A percentile compares a stretch with the other conserved stretches of the same genome.
Evolutionary conservation across 1,139 yeast genomes (phyloP).

Genomic region (Starmera stellimalicola): DNA sequence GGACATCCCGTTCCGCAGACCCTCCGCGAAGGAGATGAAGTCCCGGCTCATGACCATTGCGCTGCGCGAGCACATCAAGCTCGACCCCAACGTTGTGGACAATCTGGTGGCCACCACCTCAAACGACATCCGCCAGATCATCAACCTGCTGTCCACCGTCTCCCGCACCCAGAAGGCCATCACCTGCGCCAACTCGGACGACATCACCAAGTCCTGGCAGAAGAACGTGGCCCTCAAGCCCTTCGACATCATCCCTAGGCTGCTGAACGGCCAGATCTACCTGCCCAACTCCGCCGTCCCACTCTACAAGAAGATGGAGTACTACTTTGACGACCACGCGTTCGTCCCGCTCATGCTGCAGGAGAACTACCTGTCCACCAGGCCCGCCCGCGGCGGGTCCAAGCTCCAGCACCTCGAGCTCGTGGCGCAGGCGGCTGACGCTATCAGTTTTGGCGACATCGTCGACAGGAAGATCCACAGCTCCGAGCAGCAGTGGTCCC

Average conservation of each 20-base stretch:
- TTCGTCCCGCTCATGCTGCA: conserved; percentile 94
- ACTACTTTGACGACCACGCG: conserved; percentile 92
- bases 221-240: conserved; percentile 89
- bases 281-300: conserved; percentile 42
- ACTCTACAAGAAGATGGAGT: conserved; percentile 75
- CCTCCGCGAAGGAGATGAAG: conserved; percentile 71
- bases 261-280: conserved; percentile 57
- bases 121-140: conserved; percentile 91
- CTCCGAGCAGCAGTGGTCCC: conserved; percentile 92
- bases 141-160: conserved; percentile 79
- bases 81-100: conserved; percentile 75
- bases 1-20: conserved; percentile 83
- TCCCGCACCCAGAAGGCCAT: conserved; percentile 60
- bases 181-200: conserved; percentile 41
- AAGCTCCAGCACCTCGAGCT: conserved; percentile 45
- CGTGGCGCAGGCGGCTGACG: conserved; percentile 75
- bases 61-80: conserved; percentile 66
- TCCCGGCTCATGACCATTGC: conserved; percentile 90
- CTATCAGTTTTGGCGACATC: conserved; percentile 72
- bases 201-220: conserved; percentile 67
- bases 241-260: conserved; percentile 75
- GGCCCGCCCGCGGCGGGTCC: conserved; percentile 37
- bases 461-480: conserved; percentile 79
- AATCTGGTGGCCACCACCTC: conserved; percentile 79
- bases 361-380: conserved; percentile 73